Percentiles rank a stretch among this genome's conserved stretches.
Evolutionary conservation across 2,329 filamentous ascomycete genomes (phyloP).

Genomic region (Beauveria australis): DNA sequence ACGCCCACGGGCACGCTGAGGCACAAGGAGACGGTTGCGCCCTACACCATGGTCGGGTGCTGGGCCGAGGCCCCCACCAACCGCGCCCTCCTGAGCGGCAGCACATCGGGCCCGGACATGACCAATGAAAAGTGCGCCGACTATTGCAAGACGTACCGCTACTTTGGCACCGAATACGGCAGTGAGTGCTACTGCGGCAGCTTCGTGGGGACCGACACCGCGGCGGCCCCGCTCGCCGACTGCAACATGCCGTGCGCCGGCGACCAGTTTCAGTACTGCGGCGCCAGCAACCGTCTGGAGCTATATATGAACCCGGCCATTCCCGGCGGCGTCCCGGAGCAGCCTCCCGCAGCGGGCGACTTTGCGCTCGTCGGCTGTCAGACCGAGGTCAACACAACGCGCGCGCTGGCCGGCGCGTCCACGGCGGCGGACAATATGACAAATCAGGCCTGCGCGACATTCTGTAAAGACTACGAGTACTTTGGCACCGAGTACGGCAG

Average conservation of each 20-base stretch:
- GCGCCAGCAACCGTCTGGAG: constrained; percentile 24
- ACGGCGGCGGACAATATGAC: constrained; percentile 24
- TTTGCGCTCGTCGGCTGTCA: constrained; percentile 29
- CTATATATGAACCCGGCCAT: constrained; percentile 25
- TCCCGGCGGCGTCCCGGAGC: constrained; percentile 20
- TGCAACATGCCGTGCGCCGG: constrained; percentile 28
- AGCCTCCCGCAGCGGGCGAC: constrained; percentile 23
- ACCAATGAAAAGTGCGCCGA: constrained; percentile 26
- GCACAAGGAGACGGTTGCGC: constrained; percentile 22
- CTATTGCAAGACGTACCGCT: constrained; percentile 29
- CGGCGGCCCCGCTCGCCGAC: constrained; percentile 21
- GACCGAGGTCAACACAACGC: constrained; percentile 26
- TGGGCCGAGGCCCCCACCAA: constrained; percentile 29
- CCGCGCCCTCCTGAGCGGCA: constrained; percentile 25
- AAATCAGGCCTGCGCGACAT: constrained; percentile 23
- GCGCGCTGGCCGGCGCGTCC: constrained; percentile 23
- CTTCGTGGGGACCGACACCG: constrained; percentile 20
- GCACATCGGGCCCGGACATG: constrained; percentile 21
- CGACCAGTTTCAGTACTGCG: constrained; percentile 26
- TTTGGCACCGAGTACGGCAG: constrained; percentile 32
- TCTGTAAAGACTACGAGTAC: constrained; percentile 23
- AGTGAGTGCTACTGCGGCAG: constrained; percentile 32
- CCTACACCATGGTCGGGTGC: constrained; percentile 31
- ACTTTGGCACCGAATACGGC: constrained; percentile 34
- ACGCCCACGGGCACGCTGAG: constrained; percentile 15